Evolutionary conservation across 352 stramenopile genomes (phyloP).

Genomic region (Globisporangium camurandrum): DNA sequence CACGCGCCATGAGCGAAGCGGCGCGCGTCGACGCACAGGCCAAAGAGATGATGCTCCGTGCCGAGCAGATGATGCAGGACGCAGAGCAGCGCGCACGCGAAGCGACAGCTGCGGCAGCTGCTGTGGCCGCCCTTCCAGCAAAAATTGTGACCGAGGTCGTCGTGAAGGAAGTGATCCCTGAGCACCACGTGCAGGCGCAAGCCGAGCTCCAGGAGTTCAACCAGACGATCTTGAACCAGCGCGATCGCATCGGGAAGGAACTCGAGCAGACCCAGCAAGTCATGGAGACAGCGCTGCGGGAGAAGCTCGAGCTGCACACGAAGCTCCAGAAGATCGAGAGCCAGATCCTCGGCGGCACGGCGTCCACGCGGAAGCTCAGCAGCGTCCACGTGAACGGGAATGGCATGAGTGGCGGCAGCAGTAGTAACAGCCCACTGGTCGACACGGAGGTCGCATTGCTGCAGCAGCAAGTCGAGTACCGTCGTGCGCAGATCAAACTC

Average conservation of each 20-base stretch:
- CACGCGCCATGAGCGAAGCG: conserved; percentile 36
- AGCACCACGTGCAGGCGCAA: conserved; percentile 52
- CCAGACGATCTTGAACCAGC: conserved; percentile 54
- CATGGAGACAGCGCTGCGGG: conserved; percentile 43
- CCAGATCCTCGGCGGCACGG: conserved; percentile 56
- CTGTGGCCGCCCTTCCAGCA: background rate
- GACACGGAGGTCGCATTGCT: conserved; percentile 71
- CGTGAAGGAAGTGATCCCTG: conserved; percentile 73
- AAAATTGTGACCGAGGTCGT: conserved; percentile 53
- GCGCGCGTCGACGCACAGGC: conserved; percentile 52
- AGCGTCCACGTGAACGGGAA: background rate
- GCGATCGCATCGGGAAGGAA: conserved; percentile 64
- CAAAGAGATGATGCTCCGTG: conserved; percentile 70
- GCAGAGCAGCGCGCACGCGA: conserved; percentile 22
- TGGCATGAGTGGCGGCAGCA: conserved; percentile 2
- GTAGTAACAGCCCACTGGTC: background rate
- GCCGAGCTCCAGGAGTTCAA: conserved; percentile 61
- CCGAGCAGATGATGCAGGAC: conserved; percentile 58
- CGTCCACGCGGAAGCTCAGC: conserved; percentile 16
- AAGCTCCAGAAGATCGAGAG: conserved; percentile 80
- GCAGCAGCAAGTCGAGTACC: conserved; percentile 78
- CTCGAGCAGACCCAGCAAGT: conserved; percentile 61
- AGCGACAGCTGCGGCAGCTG: conserved; percentile 18
- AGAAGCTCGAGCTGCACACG: conserved; percentile 16
- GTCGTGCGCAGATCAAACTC: conserved; percentile 70